Base-by-base conservation (phyloP, 768 basidiomycete genomes). In the Pulveroboletus frians region DNA sequence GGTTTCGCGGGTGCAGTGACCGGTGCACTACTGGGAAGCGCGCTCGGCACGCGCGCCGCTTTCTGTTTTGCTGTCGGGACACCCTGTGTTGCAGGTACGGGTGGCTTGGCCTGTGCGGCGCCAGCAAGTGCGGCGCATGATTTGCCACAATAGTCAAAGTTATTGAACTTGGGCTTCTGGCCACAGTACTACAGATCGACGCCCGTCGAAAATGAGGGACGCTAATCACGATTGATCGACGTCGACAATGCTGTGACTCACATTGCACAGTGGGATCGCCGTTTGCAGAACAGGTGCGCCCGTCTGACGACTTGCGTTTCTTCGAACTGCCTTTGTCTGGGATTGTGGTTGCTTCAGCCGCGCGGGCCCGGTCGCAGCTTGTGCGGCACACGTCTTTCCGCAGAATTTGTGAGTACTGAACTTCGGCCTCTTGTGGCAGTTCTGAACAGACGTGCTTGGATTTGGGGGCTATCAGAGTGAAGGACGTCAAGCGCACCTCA, bases 121-220 rank as follows among this genome's bases (percentile, higher is more conserved):
- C 64, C 67, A 5, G 79, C 80, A n/a, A 69, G 56, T 1, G 74
- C 68, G 9, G 81, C 82, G 60, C 84, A 84, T 35, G 75, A 77
- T 73, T 81, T 83, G 39, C 81, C 77, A 51, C 84, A 85, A 61
- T 74, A 84, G 46, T 83, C 76, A 58, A 78, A 79, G 55, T 71
- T 72, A 49, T 70, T 75, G 68, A 74, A 80, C 65, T 81, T 85
- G 10, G 80, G 79, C 54, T 79, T 82, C 67, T 77, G 76, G 54
- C 79, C 76, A 62, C 84, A 85, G 31, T 66, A 31, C 66, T 68
- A 39, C 21, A 53, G 57, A 61, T 63, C 60, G 62, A 46, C 59
- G 41, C 17, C 46, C 62, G 55, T 61, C 52, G 43, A 50, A 50
- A 46, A 54, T 63, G 49, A 56, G 46, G 40, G 46, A 23, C n/a